phyloP scores from a whole-genome alignment of 805 yeast species.

The Wickerhamiella lipophila region DNA sequence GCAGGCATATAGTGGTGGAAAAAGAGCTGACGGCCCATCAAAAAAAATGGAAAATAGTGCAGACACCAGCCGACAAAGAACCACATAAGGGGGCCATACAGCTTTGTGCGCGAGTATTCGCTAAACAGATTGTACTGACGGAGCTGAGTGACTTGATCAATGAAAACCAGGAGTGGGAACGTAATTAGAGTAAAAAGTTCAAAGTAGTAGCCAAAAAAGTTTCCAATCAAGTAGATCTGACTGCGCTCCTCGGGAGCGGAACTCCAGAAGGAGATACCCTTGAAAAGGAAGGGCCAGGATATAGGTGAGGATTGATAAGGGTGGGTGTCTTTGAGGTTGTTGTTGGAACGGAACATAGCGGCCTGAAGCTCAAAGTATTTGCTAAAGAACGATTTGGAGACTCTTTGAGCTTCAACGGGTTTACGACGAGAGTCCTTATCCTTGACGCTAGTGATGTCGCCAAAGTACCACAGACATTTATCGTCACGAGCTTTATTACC shows the following conservation, averaged over 20 bases:
- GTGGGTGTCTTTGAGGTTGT: constrained; percentile 72
- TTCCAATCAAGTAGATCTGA: constrained; percentile 87
- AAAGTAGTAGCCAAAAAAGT: constrained; percentile 48
- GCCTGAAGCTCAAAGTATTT: constrained; percentile 86
- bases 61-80: constrained; percentile 76
- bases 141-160: constrained; percentile 67
- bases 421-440: constrained; percentile 51
- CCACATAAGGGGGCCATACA: constrained; percentile 72
- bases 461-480: constrained; percentile 65
- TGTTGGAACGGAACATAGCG: constrained; percentile 85
- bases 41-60: constrained; percentile 82
- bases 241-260: constrained; percentile 35
- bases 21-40: constrained; percentile 88
- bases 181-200: constrained; percentile 31
- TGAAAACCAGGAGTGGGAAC: constrained; percentile 49
- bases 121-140: constrained; percentile 50
- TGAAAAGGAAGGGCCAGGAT: constrained; percentile 77
- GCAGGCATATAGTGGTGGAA: constrained; percentile 94
- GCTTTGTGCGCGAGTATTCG: constrained; percentile 40
- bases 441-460: constrained; percentile 48
- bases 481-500: constrained; percentile 78
- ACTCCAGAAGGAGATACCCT: constrained; percentile 97
- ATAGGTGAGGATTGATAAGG: constrained; percentile 92
- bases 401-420: constrained; percentile 7
- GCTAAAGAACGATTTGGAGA: constrained; percentile 46